Evolutionary conservation across 169 alveolate genomes (phyloP).

Genomic region (Plasmodium coatneyi): DNA sequence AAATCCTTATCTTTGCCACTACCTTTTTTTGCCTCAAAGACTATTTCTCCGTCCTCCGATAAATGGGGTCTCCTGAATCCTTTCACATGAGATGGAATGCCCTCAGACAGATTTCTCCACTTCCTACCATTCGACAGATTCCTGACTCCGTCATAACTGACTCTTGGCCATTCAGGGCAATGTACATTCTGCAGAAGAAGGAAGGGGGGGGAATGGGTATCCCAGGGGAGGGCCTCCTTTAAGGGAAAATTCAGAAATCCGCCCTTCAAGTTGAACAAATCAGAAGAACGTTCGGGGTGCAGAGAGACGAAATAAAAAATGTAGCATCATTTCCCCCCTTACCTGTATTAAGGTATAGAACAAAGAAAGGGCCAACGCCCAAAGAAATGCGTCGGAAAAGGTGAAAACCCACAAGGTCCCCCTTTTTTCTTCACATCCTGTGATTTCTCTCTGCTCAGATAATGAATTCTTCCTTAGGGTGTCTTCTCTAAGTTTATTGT

Average conservation of each 20-base stretch:
- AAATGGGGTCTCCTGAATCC: background rate
- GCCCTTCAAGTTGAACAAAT: too few species aligned
- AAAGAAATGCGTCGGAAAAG: background rate
- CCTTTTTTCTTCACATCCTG: background rate
- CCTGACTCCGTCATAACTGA: background rate
- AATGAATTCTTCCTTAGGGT: background rate
- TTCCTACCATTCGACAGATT: background rate
- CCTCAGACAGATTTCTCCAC: background rate
- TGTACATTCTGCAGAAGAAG: background rate
- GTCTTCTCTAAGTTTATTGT: background rate
- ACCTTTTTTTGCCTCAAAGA: too few species aligned
- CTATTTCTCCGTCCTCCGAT: background rate
- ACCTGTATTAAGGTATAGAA: background rate
- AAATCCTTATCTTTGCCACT: background rate
- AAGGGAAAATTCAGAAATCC: background rate
- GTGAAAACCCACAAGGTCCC: background rate
- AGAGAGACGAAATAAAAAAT: background rate
- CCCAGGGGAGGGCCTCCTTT: background rate
- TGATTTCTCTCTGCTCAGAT: background rate
- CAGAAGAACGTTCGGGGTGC: background rate
- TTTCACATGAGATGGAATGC: slow-evolving; percentile 4
- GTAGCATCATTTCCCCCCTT: background rate
- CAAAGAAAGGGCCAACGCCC: background rate
- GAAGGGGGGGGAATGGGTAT: background rate
- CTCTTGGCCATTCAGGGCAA: background rate